Evolutionary conservation across 164 flowering plant genomes (phyloP).

Genomic region (Vitis rotundifolia): DNA sequence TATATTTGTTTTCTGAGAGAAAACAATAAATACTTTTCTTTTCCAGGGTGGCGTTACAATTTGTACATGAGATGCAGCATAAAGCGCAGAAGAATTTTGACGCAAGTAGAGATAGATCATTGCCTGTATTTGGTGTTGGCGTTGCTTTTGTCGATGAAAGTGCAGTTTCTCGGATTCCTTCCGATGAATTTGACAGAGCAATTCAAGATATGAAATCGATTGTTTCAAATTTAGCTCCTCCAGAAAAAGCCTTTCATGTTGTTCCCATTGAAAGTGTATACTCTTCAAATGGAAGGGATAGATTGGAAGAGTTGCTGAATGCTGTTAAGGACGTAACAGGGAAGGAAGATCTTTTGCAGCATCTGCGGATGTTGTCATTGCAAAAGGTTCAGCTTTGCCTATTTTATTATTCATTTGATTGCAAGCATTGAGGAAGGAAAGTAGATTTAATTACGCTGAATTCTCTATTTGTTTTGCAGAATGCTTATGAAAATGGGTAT

Average conservation of each 20-base stretch:
- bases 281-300: constrained; percentile 43
- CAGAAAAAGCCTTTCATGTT: constrained; percentile 61
- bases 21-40: not conserved
- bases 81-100: constrained; percentile 78
- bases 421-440: not conserved
- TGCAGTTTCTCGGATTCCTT: constrained; percentile 25
- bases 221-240: constrained; percentile 65
- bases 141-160: constrained; percentile 81
- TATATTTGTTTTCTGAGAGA: not conserved
- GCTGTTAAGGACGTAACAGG: constrained; percentile 73
- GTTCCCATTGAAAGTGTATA: constrained; percentile 59
- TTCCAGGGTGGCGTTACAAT: constrained; percentile 84
- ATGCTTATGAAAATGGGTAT: constrained; percentile 81
- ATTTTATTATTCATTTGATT: not conserved
- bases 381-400: constrained; percentile 65
- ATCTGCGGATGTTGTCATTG: constrained; percentile 74
- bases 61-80: constrained; percentile 89
- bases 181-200: constrained; percentile 37
- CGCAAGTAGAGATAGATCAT: constrained; percentile 76
- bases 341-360: constrained; percentile 76
- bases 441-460: constrained; percentile 3
- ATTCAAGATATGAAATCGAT: constrained; percentile 49
- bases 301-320: constrained; percentile 45
- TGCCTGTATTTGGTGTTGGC: constrained; percentile 91
- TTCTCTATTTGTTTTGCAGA: constrained; percentile 34